Percentiles rank a stretch among this genome's conserved stretches.
phyloP scores from a whole-genome alignment of 2,329 filamentous ascomycete genomes.

The Clarireedia homoeocarpa region DNA sequence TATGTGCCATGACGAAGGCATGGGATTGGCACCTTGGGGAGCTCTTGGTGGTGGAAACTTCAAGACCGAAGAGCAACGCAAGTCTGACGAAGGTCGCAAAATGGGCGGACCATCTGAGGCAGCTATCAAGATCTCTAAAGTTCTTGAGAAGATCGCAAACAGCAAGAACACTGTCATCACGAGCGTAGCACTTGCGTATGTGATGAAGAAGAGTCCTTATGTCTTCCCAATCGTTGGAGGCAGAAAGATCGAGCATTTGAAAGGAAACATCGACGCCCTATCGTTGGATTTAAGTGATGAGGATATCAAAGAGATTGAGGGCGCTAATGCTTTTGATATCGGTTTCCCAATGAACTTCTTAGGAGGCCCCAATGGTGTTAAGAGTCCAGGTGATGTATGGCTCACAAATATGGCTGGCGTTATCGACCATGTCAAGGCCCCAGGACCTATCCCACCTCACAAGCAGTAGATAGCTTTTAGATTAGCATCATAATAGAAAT shows the following conservation, averaged over 20 bases:
- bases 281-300: slow-evolving; percentile 48
- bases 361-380: slow-evolving; percentile 30
- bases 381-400: slow-evolving; percentile 29
- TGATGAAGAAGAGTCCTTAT: slow-evolving; percentile 63
- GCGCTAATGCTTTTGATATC: slow-evolving; percentile 50
- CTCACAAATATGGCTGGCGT: slow-evolving; percentile 12
- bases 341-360: slow-evolving; percentile 62
- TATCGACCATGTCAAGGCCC: background rate
- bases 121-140: slow-evolving; percentile 36
- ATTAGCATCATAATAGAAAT: too few relatives aligned
- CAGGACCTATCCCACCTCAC: background rate
- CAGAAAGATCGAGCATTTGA: slow-evolving; percentile 60
- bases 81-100: slow-evolving; percentile 31
- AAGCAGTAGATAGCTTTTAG: background rate
- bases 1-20: slow-evolving; percentile 49
- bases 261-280: slow-evolving; percentile 62
- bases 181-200: slow-evolving; percentile 62
- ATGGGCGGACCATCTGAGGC: slow-evolving; percentile 36
- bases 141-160: slow-evolving; percentile 49
- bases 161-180: slow-evolving; percentile 50
- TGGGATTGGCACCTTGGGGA: slow-evolving; percentile 51
- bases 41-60: slow-evolving; percentile 43
- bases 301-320: slow-evolving; percentile 61
- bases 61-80: slow-evolving; percentile 31
- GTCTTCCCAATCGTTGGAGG: slow-evolving; percentile 69